A percentile compares a stretch with the other conserved stretches of the same genome.
Evolutionary conservation across 1,139 yeast genomes (phyloP).

Genomic region (Saccharomyces hybrid): DNA sequence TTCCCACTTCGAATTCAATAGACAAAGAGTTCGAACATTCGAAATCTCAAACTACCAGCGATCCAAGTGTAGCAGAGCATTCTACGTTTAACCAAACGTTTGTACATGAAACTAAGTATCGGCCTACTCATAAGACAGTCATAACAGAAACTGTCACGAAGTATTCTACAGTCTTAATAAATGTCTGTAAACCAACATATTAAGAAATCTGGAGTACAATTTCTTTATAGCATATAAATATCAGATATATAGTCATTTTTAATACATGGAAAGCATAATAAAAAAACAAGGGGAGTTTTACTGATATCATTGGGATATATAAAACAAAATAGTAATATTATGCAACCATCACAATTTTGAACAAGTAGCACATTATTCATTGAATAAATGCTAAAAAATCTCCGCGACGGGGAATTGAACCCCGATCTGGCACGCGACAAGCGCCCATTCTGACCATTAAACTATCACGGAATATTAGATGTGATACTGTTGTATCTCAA

Average conservation of each 20-base stretch:
- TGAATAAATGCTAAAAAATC: slow-evolving; percentile 12
- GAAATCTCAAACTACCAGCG: neutral
- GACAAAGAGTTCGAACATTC: neutral
- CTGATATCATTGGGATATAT: neutral
- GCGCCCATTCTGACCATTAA: slow-evolving; percentile 35
- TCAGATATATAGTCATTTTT: neutral
- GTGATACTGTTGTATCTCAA: neutral
- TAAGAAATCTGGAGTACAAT: neutral
- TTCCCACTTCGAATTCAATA: neutral
- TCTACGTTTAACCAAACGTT: neutral
- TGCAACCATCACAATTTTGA: neutral
- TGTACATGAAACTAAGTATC: neutral
- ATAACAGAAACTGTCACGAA: neutral
- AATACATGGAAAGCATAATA: neutral
- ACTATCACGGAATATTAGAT: slow-evolving; percentile 21
- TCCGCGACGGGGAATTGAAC: slow-evolving; percentile 36
- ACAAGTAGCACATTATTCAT: neutral
- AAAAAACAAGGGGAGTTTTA: neutral
- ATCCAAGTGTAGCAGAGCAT: neutral
- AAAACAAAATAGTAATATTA: neutral
- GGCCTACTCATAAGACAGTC: neutral
- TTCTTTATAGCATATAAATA: neutral
- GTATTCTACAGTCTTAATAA: neutral
- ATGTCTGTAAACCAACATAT: neutral
- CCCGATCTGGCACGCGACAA: slow-evolving; percentile 36